These are phyloP conservation scores for Neurospora sp. DNA, from an alignment of 495 filamentous ascomycete genomes.

Conservation along the genomic window DNA sequence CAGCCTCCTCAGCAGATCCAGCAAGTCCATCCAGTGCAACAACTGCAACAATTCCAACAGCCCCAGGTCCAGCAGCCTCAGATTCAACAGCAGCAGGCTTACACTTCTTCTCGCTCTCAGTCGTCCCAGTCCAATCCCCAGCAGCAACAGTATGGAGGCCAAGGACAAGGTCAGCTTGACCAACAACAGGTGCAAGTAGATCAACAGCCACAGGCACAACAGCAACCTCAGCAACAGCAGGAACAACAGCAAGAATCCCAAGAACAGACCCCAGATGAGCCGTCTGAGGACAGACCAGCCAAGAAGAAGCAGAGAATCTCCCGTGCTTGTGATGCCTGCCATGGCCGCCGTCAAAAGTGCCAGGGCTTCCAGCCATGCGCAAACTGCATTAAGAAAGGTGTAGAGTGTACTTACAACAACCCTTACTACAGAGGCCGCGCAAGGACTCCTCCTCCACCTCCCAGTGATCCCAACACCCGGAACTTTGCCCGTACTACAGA, in stretches of 20 bases:
- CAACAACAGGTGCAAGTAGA: background rate
- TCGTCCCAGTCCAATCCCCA: background rate
- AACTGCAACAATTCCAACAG: background rate
- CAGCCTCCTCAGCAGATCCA: background rate
- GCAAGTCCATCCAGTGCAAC: background rate
- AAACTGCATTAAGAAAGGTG: slow-evolving; percentile 8
- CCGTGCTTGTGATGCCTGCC: slow-evolving; percentile 15
- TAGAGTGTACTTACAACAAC: slow-evolving; percentile 11
- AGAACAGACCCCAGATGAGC: background rate
- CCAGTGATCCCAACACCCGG: slow-evolving; percentile 2
- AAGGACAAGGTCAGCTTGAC: background rate
- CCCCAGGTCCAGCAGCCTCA: background rate
- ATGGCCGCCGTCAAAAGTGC: slow-evolving; percentile 2
- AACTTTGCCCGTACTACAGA: slow-evolving; percentile 2
- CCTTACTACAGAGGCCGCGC: slow-evolving; percentile 8
- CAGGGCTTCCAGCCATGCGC: slow-evolving; percentile 14
- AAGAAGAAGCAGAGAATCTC: slow-evolving; percentile 4
- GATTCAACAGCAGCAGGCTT: background rate
- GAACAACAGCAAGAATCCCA: background rate
- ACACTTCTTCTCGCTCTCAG: background rate
- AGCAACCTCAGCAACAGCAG: background rate
- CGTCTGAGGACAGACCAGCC: background rate
- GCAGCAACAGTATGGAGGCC: background rate
- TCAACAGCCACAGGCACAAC: background rate
- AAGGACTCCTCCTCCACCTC: slow-evolving; percentile 12